These are phyloP conservation scores for Rhizopogon vulgaris DNA, from an alignment of 768 basidiomycete genomes.

Conservation along the genomic window DNA sequence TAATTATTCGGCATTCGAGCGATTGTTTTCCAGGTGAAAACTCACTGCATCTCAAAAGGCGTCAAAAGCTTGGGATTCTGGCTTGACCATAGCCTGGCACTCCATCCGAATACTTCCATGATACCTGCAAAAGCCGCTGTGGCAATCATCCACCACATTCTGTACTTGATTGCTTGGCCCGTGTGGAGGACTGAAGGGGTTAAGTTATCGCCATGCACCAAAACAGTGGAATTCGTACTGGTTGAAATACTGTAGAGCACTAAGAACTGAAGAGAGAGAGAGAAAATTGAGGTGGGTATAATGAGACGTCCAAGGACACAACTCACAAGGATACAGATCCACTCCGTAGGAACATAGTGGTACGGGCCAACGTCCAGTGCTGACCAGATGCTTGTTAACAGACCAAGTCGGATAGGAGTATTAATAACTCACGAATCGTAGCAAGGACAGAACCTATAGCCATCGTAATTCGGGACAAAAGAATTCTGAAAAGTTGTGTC, in stretches of 20 bases:
- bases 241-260: conserved; percentile 36
- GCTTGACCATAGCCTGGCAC: conserved; percentile 47
- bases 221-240: conserved; percentile 18
- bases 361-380: conserved; percentile 16
- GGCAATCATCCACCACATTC: conserved; percentile 47
- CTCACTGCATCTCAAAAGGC: conserved; percentile 42
- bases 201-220: neutral
- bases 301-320: neutral
- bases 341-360: conserved; percentile 34
- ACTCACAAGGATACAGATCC: conserved; percentile 25
- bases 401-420: neutral
- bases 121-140: conserved; percentile 43
- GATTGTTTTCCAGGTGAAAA: neutral
- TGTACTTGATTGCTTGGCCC: conserved; percentile 36
- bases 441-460: no score
- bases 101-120: conserved; percentile 52
- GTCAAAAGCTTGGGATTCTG: conserved; percentile 8
- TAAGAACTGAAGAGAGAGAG: conserved; percentile 28
- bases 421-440: neutral
- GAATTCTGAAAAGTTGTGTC: neutral
- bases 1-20: neutral
- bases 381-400: neutral
- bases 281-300: neutral
- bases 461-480: neutral
- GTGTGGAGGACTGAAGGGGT: conserved; percentile 37